These are phyloP conservation scores for Alternaria hordeiaustralica DNA, from an alignment of 2,329 filamentous ascomycete genomes.

Conservation along the genomic window DNA sequence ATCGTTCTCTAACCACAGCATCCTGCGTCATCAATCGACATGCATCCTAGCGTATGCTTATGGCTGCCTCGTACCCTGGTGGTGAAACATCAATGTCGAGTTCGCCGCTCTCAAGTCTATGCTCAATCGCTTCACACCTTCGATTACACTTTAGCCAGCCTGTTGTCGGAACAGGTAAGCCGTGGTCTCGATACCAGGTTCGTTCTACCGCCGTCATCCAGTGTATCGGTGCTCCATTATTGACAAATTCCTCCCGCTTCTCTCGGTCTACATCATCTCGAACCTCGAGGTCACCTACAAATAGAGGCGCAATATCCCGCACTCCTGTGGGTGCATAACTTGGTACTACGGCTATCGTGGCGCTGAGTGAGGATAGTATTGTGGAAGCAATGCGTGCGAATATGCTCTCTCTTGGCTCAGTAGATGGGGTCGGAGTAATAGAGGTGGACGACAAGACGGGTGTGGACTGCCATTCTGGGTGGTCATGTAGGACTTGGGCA, in stretches of 20 bases:
- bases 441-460: not conserved
- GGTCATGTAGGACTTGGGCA: not conserved
- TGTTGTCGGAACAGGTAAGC: not conserved
- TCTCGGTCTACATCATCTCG: not conserved
- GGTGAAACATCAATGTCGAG: not conserved
- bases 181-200: not conserved
- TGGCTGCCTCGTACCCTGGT: not conserved
- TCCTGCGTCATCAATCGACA: not conserved
- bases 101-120: not conserved
- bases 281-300: not conserved
- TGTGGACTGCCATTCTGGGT: slow-evolving; percentile 1
- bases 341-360: not conserved
- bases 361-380: not conserved
- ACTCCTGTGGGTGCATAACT: not conserved
- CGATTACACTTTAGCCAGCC: not conserved
- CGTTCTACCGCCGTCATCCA: slow-evolving; percentile 8
- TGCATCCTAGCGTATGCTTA: not conserved
- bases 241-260: not conserved
- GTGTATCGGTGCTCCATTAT: slow-evolving; percentile 1
- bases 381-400: not conserved
- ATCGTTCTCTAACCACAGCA: not conserved
- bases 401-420: not conserved
- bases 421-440: not conserved
- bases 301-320: not conserved
- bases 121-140: not conserved